Percentiles rank a stretch among this genome's conserved stretches.
These are phyloP conservation scores for Alternaria dauci DNA, from an alignment of 2,329 filamentous ascomycete genomes.

Conservation along the genomic window DNA sequence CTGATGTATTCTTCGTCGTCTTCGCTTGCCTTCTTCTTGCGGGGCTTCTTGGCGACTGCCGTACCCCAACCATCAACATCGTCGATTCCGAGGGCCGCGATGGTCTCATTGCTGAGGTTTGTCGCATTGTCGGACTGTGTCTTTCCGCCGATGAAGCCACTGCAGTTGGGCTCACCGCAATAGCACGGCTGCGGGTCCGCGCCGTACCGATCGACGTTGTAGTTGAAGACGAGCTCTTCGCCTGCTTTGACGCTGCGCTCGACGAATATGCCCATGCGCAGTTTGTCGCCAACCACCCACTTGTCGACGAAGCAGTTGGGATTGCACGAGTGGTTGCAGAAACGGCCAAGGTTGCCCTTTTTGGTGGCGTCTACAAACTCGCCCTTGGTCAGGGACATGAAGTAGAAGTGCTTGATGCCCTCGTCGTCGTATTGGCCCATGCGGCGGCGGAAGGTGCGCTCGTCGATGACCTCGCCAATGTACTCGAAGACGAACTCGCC, in stretches of 20 bases:
- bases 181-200: constrained; percentile 97
- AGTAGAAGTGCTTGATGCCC: constrained; percentile 99
- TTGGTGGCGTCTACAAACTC: constrained; percentile 98
- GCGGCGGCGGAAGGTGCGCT: constrained; percentile 84
- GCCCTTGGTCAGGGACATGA: constrained; percentile 96
- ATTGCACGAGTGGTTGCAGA: constrained; percentile 99
- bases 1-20: constrained; percentile 97
- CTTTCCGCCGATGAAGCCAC: constrained; percentile 95
- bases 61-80: constrained; percentile 93
- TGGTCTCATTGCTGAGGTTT: constrained; percentile 86
- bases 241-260: constrained; percentile 83
- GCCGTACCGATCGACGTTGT: constrained; percentile 98
- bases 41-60: constrained; percentile 84
- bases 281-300: constrained; percentile 96
- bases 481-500: constrained; percentile 98
- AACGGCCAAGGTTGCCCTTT: constrained; percentile 92
- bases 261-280: constrained; percentile 99
- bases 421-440: constrained; percentile 95
- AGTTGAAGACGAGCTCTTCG: constrained; percentile 98
- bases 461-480: constrained; percentile 97
- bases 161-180: constrained; percentile 92
- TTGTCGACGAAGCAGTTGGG: constrained; percentile 99
- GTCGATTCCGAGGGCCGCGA: constrained; percentile 95
- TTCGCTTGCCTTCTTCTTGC: constrained; percentile 90
- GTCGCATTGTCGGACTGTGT: constrained; percentile 96